Evolutionary conservation across 1,284 basidiomycete species (phyloP), one percentile per base, ranked within the genome.

Genomic region (Bjerkandera adusta): DNA sequence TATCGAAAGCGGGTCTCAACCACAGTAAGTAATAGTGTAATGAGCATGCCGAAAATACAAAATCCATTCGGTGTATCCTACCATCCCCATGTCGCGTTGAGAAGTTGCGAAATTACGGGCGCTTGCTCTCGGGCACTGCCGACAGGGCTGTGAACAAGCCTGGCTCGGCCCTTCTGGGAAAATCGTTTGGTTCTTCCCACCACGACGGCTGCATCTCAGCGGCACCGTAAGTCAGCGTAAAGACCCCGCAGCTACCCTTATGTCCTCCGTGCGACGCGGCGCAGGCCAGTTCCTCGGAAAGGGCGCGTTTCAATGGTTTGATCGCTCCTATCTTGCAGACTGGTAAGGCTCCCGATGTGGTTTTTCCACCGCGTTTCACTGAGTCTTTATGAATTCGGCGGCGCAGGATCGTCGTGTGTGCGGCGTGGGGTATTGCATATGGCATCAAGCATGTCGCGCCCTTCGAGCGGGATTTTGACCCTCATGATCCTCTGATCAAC

Each of bases 381-480:
- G 5, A 5, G 30, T 27, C 32, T 30, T 36, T 11, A n/a, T 36
- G 29, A 20, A 8, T 11, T 16, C 16, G 21, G n/a, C 24, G 12
- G n/a, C 12, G n/a, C 50, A 83, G 80, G 81, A 40, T 61, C 16
- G 52, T 75, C 10, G 71, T 75, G 15, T 55, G 62, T 11, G 27
- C 63, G n/a, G 59, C 79, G 33, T 77, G 76, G 72, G 24, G 70
- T 1, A 57, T 75, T 3, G 70, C 73, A 4, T 67, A 60, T 51
- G 36, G 70, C 33, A 64, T 74, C 44, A 67, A 65, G 27, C 47
- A 50, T 0, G 27, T 69, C 2, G 71, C 76, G 1, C 72, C 80
- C 5, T 83, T 71, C 54, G 69, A 82, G 55, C 71, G 82, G 10
- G 71, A 73, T 2, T 81, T 83, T 55, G 67, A 67, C 43, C 55